phyloP scores from a whole-genome alignment of 164 flowering plant species.

The Vitis vinifera region ASM3070453v1 NC_081821.1:814501-815000 shows the following conservation, averaged over 20 bases:
- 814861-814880: slow-evolving; percentile 42
- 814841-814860: slow-evolving; percentile 91
- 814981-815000: too few relatives aligned
- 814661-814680: not conserved
- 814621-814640: not conserved
- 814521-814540: too few relatives aligned
- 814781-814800: slow-evolving; percentile 96
- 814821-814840: slow-evolving; percentile 79
- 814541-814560: not conserved
- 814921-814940: too few relatives aligned
- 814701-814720: too few relatives aligned
- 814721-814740: not conserved
- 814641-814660: too few relatives aligned
- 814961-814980: too few relatives aligned
- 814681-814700: not conserved
- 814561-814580: not conserved
- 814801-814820: slow-evolving; percentile 82
- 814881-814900: not conserved
- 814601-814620: not conserved
- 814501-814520: too few relatives aligned
- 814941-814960: too few relatives aligned
- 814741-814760: slow-evolving; percentile 1
- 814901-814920: not conserved
- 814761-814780: slow-evolving; percentile 93
- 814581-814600: not conserved